Percentiles rank a stretch among this genome's conserved stretches.
phyloP scores from a whole-genome alignment of 2,329 filamentous ascomycete species.

The Fusarium denticulatum region DNA sequence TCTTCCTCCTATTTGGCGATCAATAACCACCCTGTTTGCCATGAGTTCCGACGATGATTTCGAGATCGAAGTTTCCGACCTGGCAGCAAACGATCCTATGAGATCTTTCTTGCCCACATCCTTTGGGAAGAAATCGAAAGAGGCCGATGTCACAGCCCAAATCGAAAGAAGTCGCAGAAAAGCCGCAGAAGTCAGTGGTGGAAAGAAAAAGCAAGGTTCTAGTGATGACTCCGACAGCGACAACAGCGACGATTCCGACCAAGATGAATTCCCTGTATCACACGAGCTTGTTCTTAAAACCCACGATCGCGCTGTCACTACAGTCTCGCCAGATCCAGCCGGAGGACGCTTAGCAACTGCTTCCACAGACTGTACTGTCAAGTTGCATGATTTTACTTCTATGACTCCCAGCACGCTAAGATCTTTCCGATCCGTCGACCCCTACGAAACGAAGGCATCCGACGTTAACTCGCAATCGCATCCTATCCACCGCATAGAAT shows the following conservation, averaged over 20 bases:
- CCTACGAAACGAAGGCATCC: slow-evolving; percentile 76
- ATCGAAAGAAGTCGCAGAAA: slow-evolving; percentile 80
- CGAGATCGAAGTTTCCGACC: slow-evolving; percentile 63
- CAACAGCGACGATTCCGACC: slow-evolving; percentile 66
- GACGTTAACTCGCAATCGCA: slow-evolving; percentile 82
- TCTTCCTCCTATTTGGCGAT: slow-evolving; percentile 19
- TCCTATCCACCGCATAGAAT: slow-evolving; percentile 85
- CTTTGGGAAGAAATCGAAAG: slow-evolving; percentile 84
- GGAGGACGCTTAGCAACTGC: slow-evolving; percentile 89
- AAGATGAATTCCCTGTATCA: slow-evolving; percentile 92
- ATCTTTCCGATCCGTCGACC: slow-evolving; percentile 92
- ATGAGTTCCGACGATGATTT: slow-evolving; percentile 72
- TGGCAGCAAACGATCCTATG: slow-evolving; percentile 74
- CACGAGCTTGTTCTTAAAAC: slow-evolving; percentile 94
- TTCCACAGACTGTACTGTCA: slow-evolving; percentile 89
- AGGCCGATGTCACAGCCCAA: slow-evolving; percentile 80
- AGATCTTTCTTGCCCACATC: slow-evolving; percentile 80
- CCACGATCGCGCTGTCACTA: slow-evolving; percentile 87
- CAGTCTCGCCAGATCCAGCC: slow-evolving; percentile 83
- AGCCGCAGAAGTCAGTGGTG: slow-evolving; percentile 22
- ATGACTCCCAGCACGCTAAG: slow-evolving; percentile 96
- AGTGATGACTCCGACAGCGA: slow-evolving; percentile 57
- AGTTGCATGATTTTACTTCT: slow-evolving; percentile 92
- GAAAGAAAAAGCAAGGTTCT: slow-evolving; percentile 54
- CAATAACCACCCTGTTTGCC: slow-evolving; percentile 14